Evolutionary conservation across 306 rosid genomes (phyloP), one percentile per base, ranked within the genome.

Genomic region (Vicia sativa): DNA sequence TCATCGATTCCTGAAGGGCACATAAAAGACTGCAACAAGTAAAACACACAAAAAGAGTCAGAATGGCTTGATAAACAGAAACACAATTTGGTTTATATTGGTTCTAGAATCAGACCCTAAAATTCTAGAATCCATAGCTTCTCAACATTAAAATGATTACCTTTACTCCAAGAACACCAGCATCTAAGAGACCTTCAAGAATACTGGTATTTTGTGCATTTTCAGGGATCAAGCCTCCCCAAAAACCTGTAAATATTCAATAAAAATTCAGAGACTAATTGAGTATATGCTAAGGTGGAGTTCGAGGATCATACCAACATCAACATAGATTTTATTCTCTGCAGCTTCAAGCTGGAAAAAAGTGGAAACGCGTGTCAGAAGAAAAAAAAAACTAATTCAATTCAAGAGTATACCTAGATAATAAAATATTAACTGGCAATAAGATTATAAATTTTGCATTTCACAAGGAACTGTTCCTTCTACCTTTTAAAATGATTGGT

Each of bases 151-250:
- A 23, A 79, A 45, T 14, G 13, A 38, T 67, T 83, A 92, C 98
- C 98, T 93, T 93, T 56, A 88, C 42, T 67, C 97, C 98, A 67
- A 93, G 97, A 77, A 78, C 98, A 39, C 98, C 98, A 0, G 96
- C 91, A 72, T 76, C 76, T 75, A 93, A 77, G 64, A 93, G 95
- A 72, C 85, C 89, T 53, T 86, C 97, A 62, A 93, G 87, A 83
- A 85, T 87, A 78, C 80, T 86, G 12, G 80, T 41, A 53, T 93
- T 82, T 74, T 77, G 87, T 62, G 96, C 97, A 81, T 93, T 93
- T 72, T 86, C 98, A 54, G 98, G 98, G 73, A 93, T 67, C 60
- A 93, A 87, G 37, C 98, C 98, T 81, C 98, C 98, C 98, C 97
- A 93, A 68, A 93, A 93, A 66, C 98, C 98, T 93, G 85, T 61